Evolutionary conservation across 116 monocot species (phyloP), one percentile per base, ranked within the genome.

Genomic region (Trichopus zeylanicus): DNA sequence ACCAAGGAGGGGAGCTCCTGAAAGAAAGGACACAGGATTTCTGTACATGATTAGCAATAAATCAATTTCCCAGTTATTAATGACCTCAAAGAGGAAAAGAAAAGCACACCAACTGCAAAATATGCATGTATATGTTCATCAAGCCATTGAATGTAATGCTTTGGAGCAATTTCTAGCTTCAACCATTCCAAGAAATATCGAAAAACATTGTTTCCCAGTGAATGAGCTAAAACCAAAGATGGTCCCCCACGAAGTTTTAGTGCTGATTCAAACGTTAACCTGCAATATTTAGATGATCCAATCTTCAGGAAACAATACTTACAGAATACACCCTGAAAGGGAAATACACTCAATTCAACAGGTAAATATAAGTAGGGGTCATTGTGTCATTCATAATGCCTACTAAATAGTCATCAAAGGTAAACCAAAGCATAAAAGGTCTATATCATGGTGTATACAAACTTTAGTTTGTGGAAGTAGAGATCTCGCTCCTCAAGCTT

Each of bases 151-250:
- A 83, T 71, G 55, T 95, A 95, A 69, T 86, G 74, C 72, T 90
- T 95, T 29, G 95, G 95, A 31, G 95, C 87, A 56, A 95, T 84
- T 79, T 95, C 95, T 37, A 95, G 75, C 70, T 95, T 95, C 54
- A 95, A 62, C 95, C 95, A 95, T 65, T 95, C 95, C 73, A 95
- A 57, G 61, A 95, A 95, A 59, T 95, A 90, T 46, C 90, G 95
- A 60, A 95, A 95, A 42, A 95, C 90, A 80, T 95, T 95, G 66
- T 95, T 95, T 29, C 95, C 95, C 65, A 95, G 67, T 11, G 95
- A 95, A 73, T 95, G 95, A 59, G 90, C 95, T 77, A 95, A 90
- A 39, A 95, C 95, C 46, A 95, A 65, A 21, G 90, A 89, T 27
- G 95, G 87, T 0, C 95, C 87, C 3, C 90, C 95, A 67, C 84